A percentile compares a stretch with the other conserved stretches of the same genome.
These are phyloP conservation scores for Boehmeria nivea DNA, from an alignment of 306 rosid genomes.

Conservation along the genomic window DNA sequence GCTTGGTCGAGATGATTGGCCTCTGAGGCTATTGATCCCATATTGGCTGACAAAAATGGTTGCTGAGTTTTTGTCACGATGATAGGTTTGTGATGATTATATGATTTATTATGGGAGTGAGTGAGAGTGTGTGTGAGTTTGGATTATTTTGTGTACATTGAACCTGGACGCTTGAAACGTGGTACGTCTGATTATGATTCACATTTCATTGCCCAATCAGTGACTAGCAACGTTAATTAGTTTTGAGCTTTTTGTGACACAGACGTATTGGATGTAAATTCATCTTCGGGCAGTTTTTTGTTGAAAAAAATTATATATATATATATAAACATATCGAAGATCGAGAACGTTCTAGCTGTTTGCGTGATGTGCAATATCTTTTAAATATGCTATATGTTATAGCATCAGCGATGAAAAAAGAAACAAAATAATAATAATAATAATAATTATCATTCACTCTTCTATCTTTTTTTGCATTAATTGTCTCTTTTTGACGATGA, in stretches of 20 bases:
- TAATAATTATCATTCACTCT: too few species aligned
- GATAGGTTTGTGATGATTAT: background rate
- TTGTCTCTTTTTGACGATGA: too few species aligned
- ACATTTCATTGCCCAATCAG: background rate
- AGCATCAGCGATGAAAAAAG: too few species aligned
- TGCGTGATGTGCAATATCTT: too few species aligned
- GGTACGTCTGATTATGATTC: background rate
- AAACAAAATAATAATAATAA: too few species aligned
- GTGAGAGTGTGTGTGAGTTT: background rate
- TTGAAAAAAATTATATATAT: too few species aligned
- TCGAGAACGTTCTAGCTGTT: too few species aligned
- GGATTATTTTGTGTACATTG: background rate
- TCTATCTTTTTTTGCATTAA: too few species aligned
- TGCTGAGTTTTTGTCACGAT: background rate
- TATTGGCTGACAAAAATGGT: background rate
- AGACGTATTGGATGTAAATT: background rate
- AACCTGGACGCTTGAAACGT: background rate
- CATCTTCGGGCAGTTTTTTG: too few species aligned
- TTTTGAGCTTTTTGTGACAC: background rate
- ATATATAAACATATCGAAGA: too few species aligned
- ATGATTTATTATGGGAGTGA: background rate
- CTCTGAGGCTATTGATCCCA: conserved; percentile 32
- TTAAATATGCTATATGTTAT: too few species aligned
- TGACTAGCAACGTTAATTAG: background rate
- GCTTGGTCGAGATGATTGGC: conserved; percentile 22